A percentile compares a stretch with the other conserved stretches of the same genome.
These are phyloP conservation scores for Nicotiana paniculata DNA, from an alignment of 257 asterid species.

Conservation along the genomic window DNA sequence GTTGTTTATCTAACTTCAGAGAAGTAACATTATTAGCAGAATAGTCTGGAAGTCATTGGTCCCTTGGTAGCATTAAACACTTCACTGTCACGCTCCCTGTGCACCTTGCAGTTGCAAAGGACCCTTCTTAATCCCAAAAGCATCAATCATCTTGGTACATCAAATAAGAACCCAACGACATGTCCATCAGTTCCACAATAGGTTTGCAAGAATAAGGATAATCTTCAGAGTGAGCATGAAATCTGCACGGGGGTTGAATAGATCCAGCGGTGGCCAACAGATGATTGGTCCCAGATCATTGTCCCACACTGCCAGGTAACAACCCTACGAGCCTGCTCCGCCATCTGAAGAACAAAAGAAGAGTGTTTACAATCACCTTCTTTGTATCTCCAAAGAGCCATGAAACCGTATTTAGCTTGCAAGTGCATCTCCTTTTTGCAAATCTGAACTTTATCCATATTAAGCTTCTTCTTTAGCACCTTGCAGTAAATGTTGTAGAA, in stretches of 20 bases:
- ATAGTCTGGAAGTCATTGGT: too few species aligned
- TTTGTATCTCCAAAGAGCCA: conserved; percentile 96
- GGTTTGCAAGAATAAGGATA: conserved; percentile 80
- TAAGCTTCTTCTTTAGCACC: conserved; percentile 82
- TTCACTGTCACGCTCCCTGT: too few species aligned
- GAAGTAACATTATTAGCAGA: too few species aligned
- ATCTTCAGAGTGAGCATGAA: conserved; percentile 71
- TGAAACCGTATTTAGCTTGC: conserved; percentile 96
- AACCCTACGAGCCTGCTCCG: conserved; percentile 99
- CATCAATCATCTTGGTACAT: too few species aligned
- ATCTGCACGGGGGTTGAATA: conserved; percentile 60
- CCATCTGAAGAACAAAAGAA: conserved; percentile 86
- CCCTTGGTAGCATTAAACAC: too few species aligned
- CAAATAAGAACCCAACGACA: conserved; percentile 8
- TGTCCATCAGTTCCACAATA: conserved; percentile 67
- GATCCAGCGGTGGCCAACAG: conserved; percentile 39
- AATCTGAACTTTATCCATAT: conserved; percentile 87
- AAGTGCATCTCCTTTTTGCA: conserved; percentile 93
- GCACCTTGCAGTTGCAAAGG: too few species aligned
- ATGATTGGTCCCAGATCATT: conserved; percentile 48
- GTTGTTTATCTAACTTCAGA: too few species aligned
- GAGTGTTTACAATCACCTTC: conserved; percentile 81
- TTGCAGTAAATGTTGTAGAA: conserved; percentile 79
- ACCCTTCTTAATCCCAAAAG: too few species aligned
- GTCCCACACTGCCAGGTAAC: conserved; percentile 94